Evolutionary conservation across 2,329 filamentous ascomycete genomes (phyloP).

Genomic region (Leptographium wingfieldii): DNA sequence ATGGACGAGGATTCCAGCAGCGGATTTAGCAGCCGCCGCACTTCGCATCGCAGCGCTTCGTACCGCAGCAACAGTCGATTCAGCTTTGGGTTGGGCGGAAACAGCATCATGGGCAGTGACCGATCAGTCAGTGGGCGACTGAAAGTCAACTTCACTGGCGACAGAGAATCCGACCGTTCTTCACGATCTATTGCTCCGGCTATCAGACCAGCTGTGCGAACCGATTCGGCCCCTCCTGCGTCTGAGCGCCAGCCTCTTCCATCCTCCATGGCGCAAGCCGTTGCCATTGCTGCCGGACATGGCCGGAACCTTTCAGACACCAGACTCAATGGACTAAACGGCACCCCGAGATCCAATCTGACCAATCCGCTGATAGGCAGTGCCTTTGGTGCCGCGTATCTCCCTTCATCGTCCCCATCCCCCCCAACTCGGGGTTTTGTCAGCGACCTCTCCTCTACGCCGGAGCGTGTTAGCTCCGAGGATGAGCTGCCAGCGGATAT

Average conservation of each 20-base stretch:
- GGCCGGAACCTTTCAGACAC: slow-evolving; percentile 36
- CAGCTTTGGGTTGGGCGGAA: slow-evolving; percentile 30
- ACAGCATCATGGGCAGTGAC: slow-evolving; percentile 9
- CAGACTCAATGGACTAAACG: slow-evolving; percentile 15
- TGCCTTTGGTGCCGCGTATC: neutral
- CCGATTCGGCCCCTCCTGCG: slow-evolving; percentile 38
- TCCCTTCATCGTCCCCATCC: slow-evolving; percentile 14
- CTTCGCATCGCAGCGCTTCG: slow-evolving; percentile 44
- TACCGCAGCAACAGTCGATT: slow-evolving; percentile 46
- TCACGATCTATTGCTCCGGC: slow-evolving; percentile 39
- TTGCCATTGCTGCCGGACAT: slow-evolving; percentile 22
- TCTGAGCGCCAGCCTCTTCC: slow-evolving; percentile 23
- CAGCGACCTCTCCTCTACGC: slow-evolving; percentile 32
- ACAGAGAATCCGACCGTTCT: slow-evolving; percentile 31
- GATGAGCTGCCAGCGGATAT: slow-evolving; percentile 30
- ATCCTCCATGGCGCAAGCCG: slow-evolving; percentile 18
- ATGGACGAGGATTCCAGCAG: slow-evolving; percentile 34
- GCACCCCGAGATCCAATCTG: neutral
- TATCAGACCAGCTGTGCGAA: slow-evolving; percentile 25
- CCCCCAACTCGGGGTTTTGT: slow-evolving; percentile 24
- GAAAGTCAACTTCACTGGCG: slow-evolving; percentile 46
- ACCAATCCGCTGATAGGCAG: neutral
- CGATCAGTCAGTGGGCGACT: slow-evolving; percentile 17
- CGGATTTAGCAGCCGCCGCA: slow-evolving; percentile 30
- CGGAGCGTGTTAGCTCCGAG: slow-evolving; percentile 44